These are phyloP conservation scores for Thelonectria discophora DNA, from an alignment of 2,329 filamentous ascomycete species.

Conservation along the genomic window DNA sequence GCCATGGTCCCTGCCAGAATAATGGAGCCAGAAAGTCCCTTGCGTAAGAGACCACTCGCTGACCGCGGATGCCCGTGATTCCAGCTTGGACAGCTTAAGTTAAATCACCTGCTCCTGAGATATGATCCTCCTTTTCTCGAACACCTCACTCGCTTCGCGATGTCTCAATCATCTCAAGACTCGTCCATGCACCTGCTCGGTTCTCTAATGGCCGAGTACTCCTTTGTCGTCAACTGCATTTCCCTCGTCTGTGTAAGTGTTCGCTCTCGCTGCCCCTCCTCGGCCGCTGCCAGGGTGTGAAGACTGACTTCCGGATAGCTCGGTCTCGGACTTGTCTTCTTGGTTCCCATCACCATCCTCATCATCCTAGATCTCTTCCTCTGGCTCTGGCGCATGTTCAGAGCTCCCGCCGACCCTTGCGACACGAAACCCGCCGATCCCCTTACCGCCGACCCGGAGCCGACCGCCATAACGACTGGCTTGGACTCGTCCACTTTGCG, in stretches of 20 bases:
- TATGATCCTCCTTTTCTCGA: conserved; percentile 36
- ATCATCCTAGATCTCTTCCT: conserved; percentile 61
- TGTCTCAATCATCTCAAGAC: conserved; percentile 39
- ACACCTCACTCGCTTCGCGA: conserved; percentile 31
- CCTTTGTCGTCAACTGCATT: conserved; percentile 48
- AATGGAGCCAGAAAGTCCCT: conserved; percentile 10
- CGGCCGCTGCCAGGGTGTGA: conserved; percentile 7
- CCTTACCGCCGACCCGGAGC: conserved; percentile 31
- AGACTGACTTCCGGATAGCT: conserved; percentile 46
- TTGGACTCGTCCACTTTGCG: conserved; percentile 35
- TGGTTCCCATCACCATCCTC: conserved; percentile 57
- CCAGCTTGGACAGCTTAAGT: conserved; percentile 27
- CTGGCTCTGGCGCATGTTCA: conserved; percentile 59
- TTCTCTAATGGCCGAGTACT: conserved; percentile 43
- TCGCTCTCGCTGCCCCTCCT: conserved; percentile 9
- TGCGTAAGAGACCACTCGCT: conserved; percentile 25
- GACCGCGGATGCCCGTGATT: conserved; percentile 34
- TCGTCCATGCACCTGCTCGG: conserved; percentile 40
- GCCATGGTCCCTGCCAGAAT: conserved; percentile 6
- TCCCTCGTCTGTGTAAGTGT: conserved; percentile 51
- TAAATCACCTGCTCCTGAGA: conserved; percentile 34
- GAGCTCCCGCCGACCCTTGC: conserved; percentile 21
- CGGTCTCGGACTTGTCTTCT: conserved; percentile 56
- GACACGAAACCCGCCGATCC: conserved; percentile 29
- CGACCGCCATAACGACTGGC: conserved; percentile 37